phyloP scores from a whole-genome alignment of 164 flowering plant genomes.

The Chimonanthus salicifolius region DNA sequence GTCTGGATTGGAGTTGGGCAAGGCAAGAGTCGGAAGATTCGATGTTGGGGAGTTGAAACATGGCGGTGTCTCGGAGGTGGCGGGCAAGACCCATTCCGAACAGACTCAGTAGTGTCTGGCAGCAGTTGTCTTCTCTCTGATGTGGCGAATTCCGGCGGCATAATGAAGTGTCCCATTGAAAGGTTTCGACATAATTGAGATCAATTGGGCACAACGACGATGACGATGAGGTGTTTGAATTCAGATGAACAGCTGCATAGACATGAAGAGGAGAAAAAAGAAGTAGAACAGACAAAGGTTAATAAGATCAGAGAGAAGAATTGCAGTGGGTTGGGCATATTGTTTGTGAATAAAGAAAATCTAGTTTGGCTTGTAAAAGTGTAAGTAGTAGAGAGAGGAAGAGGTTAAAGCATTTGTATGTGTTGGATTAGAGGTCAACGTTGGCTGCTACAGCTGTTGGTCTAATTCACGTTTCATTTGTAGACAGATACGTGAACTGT shows the following conservation, averaged over 20 bases:
- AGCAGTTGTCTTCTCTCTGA: constrained; percentile 18
- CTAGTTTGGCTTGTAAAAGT: too few species aligned
- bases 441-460: neutral
- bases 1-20: constrained; percentile 30
- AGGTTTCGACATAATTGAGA: constrained; percentile 32
- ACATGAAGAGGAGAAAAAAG: neutral
- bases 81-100: constrained; percentile 41
- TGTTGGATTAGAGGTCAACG: neutral
- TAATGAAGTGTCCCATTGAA: constrained; percentile 45
- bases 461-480: neutral
- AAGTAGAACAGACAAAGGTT: neutral
- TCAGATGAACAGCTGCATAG: neutral
- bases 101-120: constrained; percentile 43
- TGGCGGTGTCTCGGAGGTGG: constrained; percentile 41
- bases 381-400: neutral
- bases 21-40: constrained; percentile 41
- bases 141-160: constrained; percentile 17
- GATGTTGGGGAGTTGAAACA: constrained; percentile 34
- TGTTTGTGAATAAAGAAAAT: too few species aligned
- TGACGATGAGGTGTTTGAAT: neutral
- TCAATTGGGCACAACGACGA: constrained; percentile 46
- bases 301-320: neutral
- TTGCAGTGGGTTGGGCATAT: neutral
- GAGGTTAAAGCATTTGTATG: neutral
- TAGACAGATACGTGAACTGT: neutral